Conservation (phyloP, 805 yeast genomes). For the Teunomyces funiuensis region DNA sequence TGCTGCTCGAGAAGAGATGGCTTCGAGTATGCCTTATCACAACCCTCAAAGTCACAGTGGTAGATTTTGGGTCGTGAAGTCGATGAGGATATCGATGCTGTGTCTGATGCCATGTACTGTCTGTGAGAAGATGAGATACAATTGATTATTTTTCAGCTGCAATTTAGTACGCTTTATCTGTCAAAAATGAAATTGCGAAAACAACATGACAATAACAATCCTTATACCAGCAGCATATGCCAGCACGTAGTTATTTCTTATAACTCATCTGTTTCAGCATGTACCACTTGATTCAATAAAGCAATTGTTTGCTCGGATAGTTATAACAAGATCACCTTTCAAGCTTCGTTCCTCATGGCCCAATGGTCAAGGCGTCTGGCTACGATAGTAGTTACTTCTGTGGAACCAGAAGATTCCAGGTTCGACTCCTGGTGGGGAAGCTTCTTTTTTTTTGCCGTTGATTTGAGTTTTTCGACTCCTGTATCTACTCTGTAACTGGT, state of each 20-base stretch:
- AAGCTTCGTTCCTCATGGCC: constrained; percentile 68
- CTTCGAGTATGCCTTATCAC: constrained; percentile 73
- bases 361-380: constrained; percentile 77
- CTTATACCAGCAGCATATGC: too few species aligned
- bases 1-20: constrained; percentile 87
- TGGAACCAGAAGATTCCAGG: constrained; percentile 53
- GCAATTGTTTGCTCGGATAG: too few species aligned
- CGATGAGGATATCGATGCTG: constrained; percentile 15
- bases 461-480: neutral
- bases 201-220: too few species aligned
- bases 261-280: too few species aligned
- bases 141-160: constrained; percentile 3
- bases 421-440: constrained; percentile 55
- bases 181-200: neutral
- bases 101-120: constrained; percentile 6
- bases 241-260: too few species aligned
- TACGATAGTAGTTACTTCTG: constrained; percentile 53
- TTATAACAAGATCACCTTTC: neutral
- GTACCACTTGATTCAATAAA: too few species aligned
- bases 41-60: constrained; percentile 61
- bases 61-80: constrained; percentile 57
- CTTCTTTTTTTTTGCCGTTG: constrained; percentile 14
- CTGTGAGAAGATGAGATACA: neutral
- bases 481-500: too few species aligned
- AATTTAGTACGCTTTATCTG: neutral